A percentile compares a stretch with the other conserved stretches of the same genome.
Conservation (phyloP, 2,329 filamentous ascomycete species). For the Hymenoscyphus occultus region DNA sequence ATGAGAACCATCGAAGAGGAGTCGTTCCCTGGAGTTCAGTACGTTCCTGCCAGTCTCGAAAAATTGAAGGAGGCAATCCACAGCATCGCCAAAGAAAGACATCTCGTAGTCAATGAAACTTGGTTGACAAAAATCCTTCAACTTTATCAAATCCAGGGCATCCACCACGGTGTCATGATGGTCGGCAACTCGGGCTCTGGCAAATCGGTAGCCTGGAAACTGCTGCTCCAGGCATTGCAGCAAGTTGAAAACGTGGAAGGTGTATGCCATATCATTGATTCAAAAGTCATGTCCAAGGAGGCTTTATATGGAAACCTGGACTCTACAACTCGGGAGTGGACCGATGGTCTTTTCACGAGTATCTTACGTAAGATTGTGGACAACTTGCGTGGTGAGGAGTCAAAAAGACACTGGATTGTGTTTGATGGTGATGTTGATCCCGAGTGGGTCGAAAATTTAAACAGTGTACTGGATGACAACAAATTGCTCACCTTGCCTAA, state of each 20-base stretch:
- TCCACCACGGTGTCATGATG: conserved; percentile 99
- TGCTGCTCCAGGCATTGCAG: conserved; percentile 86
- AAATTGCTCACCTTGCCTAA: conserved; percentile 96
- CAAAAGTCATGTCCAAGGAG: conserved; percentile 99
- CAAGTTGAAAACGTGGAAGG: conserved; percentile 89
- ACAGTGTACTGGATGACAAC: conserved; percentile 99
- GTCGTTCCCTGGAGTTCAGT: conserved; percentile 90
- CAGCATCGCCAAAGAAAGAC: conserved; percentile 76
- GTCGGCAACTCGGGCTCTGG: conserved; percentile 96
- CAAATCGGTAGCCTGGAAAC: conserved; percentile 93
- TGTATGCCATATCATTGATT: conserved; percentile 95
- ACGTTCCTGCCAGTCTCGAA: conserved; percentile 83
- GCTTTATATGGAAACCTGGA: conserved; percentile 93
- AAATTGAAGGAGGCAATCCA: conserved; percentile 78
- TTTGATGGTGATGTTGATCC: conserved; percentile 99
- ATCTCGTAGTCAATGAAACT: conserved; percentile 84
- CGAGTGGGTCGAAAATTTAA: conserved; percentile 99
- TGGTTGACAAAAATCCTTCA: conserved; percentile 99
- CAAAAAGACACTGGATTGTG: conserved; percentile 98
- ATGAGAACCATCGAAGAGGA: conserved; percentile 80
- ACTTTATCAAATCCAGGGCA: conserved; percentile 94
- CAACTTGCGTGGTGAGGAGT: conserved; percentile 94
- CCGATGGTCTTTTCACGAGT: conserved; percentile 95
- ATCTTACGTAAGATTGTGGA: conserved; percentile 98
- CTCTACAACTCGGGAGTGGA: conserved; percentile 97